Evolutionary conservation across 768 basidiomycete species (phyloP), one percentile per base, ranked within the genome.

Genomic region (Punctularia strigosozonata): DNA sequence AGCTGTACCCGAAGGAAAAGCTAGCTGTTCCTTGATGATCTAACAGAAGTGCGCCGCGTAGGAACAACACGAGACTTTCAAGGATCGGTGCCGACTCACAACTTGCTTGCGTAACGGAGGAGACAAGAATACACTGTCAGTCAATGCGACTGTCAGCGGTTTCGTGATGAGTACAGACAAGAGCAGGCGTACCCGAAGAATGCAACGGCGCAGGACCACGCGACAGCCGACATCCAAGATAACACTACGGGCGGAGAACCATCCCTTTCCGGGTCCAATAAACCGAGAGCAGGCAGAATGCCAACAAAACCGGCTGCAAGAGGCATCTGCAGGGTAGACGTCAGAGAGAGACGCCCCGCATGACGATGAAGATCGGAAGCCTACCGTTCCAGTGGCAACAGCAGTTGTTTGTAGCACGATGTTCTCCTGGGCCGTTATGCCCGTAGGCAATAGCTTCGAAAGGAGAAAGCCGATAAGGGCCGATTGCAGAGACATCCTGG

Each of bases 401-500:
- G 94, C 91, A 0, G 88, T 92, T 0, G 94, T 95, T 54, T 98
- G 92, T 2, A 95, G 70, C 0, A 98, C 86, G 15, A 95, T 82
- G 42, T 94, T 82, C 56, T 97, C 89, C 59, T 91, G 88, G 1
- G 90, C 80, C n/a, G 79, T 80, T 23, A 92, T 70, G 0, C 81
- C 81, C 3, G 59, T 66, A 1, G 79, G 77, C 4, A 90, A 64
- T 46, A 85, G 62, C 38, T 76, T 69, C 41, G 90, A 90, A 35
- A 94, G 53, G 4, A 92, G 75, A 55, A 82, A 95, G 4, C 91
- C 94, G 24, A 98, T 80, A 25, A 98, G 69, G 8, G 92, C 87
- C 0, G 90, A 92, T 52, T 97, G 91, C 20, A 94, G 71, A 6
- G 90, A 90, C 90, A 92, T 94, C 88, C 87, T 88, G n/a, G 31